Conservation (phyloP, 805 yeast genomes). For the Cyberlindnera euphorbiae region DNA sequence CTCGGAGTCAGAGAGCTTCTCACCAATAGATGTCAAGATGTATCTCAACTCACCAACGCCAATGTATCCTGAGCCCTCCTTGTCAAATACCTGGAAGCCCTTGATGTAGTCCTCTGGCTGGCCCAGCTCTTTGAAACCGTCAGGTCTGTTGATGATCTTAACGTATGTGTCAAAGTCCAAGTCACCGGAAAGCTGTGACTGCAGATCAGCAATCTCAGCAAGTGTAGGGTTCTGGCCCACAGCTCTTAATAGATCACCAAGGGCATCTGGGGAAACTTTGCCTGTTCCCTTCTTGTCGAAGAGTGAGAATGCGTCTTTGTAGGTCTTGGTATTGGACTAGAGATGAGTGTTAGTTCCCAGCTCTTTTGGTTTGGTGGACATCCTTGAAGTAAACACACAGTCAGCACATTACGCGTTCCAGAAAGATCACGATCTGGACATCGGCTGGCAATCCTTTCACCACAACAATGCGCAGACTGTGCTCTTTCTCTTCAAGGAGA, state of each 20-base stretch:
- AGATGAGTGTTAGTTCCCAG: slow-evolving; percentile 4
- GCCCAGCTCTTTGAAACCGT: slow-evolving; percentile 83
- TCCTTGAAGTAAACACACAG: background rate
- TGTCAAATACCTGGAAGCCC: slow-evolving; percentile 96
- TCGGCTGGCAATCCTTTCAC: too few relatives aligned
- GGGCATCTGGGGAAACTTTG: slow-evolving; percentile 71
- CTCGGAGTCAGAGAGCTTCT: slow-evolving; percentile 82
- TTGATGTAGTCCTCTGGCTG: slow-evolving; percentile 86
- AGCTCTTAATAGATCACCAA: slow-evolving; percentile 93
- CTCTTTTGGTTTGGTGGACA: too few relatives aligned
- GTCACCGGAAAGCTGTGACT: slow-evolving; percentile 34
- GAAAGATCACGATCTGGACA: too few relatives aligned
- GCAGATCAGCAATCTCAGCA: slow-evolving; percentile 69
- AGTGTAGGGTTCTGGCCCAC: slow-evolving; percentile 98
- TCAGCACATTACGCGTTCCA: too few relatives aligned
- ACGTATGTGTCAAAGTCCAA: slow-evolving; percentile 74
- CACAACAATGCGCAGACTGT: too few relatives aligned
- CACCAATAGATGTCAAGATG: slow-evolving; percentile 93
- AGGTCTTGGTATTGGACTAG: slow-evolving; percentile 32
- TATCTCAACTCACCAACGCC: slow-evolving; percentile 96
- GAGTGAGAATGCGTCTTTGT: slow-evolving; percentile 92
- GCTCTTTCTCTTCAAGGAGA: too few relatives aligned
- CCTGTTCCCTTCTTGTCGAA: slow-evolving; percentile 97
- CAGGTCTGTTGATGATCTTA: slow-evolving; percentile 75
- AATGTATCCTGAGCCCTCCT: slow-evolving; percentile 90